Evolutionary conservation across 257 asterid species (phyloP), one percentile per base, ranked within the genome.

Genomic region (Lithospermum erythrorhizon): DNA sequence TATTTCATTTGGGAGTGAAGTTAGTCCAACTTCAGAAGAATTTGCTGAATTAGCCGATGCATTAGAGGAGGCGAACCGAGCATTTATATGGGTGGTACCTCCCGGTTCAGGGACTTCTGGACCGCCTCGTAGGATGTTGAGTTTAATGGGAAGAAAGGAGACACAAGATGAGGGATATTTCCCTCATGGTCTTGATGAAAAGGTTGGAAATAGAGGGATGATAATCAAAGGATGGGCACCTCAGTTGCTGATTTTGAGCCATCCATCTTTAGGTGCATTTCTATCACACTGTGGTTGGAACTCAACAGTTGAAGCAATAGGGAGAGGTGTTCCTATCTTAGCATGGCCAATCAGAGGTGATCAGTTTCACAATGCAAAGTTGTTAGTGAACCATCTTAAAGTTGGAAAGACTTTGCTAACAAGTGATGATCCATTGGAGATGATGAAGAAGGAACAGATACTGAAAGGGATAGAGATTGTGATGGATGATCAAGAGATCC

Each of bases 301-400:
- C 72, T 88, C 96, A 1, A 80, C 84, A 0, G 65, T 80, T 37
- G 94, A 87, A 70, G 83, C 89, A 0, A 68, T 83, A 2, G 94
- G 86, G 18, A 71, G 73, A 5, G 94, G 91, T 14, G 55, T 79
- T 3, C 86, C 95, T 1, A 63, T 86, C 9, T 21, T 86, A 81
- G 87, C 86, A 7, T 86, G 95, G 96, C 95, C 95, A 0, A 79
- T 83, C 8, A 76, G 96, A 65, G 95, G 95, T 29, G 97, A 86
- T 57, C 94, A 89, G 53, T 86, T 77, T 57, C 74, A 76, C 45
- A 67, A 76, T 58, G 89, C 91, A 1, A 79, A 77, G 57, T 64
- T 78, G 63, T 74, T 81, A 51, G 91, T 41, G 20, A 58, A 60
- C 21, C 66, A 82, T 71, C 63, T 84, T 60, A 79, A 68, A 41